These are phyloP conservation scores for Neonectria hederae DNA, from an alignment of 2,329 filamentous ascomycete species.

Conservation along the genomic window DNA sequence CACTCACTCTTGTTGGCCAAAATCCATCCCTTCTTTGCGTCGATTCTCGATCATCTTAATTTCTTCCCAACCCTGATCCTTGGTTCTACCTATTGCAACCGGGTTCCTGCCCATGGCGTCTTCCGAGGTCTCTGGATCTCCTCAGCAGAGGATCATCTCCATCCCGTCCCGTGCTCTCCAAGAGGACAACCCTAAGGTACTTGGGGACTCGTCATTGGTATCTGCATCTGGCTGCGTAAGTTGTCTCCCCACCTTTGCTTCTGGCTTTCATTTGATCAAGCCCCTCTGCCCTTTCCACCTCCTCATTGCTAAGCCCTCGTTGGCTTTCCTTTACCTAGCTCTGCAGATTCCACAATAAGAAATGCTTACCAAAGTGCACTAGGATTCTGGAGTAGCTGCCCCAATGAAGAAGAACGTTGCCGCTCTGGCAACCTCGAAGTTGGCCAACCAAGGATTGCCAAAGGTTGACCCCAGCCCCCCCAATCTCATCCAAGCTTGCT, in stretches of 20 bases:
- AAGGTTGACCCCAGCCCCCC: conserved; percentile 55
- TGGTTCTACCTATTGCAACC: conserved; percentile 9
- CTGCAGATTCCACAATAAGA: background rate
- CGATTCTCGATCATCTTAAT: conserved; percentile 43
- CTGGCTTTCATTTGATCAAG: background rate
- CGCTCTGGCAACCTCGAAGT: conserved; percentile 62
- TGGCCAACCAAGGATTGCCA: conserved; percentile 62
- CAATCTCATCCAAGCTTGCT: conserved; percentile 30
- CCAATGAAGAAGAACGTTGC: conserved; percentile 55
- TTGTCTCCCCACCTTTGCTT: background rate
- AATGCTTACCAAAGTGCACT: conserved; percentile 17
- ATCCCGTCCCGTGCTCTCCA: conserved; percentile 27
- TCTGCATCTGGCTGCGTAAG: conserved; percentile 32
- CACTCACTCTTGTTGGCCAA: conserved; percentile 45
- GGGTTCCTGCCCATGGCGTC: conserved; percentile 43
- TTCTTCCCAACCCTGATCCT: conserved; percentile 15
- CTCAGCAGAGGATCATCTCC: conserved; percentile 40
- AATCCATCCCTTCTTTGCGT: conserved; percentile 41
- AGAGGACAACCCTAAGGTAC: conserved; percentile 33
- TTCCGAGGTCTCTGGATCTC: conserved; percentile 40
- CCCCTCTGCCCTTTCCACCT: background rate
- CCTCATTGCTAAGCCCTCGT: background rate
- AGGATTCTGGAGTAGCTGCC: conserved; percentile 34
- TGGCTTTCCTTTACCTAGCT: background rate
- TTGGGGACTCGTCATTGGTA: conserved; percentile 25